Conservation (phyloP, 768 basidiomycete genomes). For the Gelatoporia subvermispora region DNA sequence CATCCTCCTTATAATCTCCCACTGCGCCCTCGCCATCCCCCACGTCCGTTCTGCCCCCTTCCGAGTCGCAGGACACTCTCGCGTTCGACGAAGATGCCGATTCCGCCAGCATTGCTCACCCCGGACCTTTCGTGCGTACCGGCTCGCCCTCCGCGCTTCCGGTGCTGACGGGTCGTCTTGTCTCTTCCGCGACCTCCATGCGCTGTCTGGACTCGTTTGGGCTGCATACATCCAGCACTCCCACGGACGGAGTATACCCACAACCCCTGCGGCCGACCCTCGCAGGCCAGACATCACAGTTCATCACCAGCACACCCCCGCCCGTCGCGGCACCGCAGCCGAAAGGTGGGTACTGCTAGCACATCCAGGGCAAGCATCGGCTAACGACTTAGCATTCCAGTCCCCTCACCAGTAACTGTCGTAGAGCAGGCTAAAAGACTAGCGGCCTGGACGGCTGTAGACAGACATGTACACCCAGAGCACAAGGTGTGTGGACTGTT, state of each 20-base stretch:
- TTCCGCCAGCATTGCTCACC: conserved; percentile 20
- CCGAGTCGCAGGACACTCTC: background rate
- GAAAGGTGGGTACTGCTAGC: conserved; percentile 7
- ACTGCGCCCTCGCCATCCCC: background rate
- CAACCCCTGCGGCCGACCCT: conserved; percentile 15
- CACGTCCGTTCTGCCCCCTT: background rate
- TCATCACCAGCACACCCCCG: conserved; percentile 4
- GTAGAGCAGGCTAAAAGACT: conserved; percentile 85
- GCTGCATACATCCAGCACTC: conserved; percentile 11
- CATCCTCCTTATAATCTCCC: background rate
- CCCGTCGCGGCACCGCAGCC: background rate
- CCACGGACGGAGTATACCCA: conserved; percentile 16
- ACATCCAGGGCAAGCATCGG: background rate
- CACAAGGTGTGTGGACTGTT: conserved; percentile 61
- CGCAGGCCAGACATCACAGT: conserved; percentile 5
- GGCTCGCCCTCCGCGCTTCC: too few species aligned
- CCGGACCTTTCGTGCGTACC: conserved; percentile 22
- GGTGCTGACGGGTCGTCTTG: background rate
- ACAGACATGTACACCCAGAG: conserved; percentile 75
- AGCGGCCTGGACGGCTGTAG: conserved; percentile 93
- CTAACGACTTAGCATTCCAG: background rate
- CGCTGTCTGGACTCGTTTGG: background rate
- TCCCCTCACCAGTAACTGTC: conserved; percentile 29
- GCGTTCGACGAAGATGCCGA: conserved; percentile 16
- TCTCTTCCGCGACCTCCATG: conserved; percentile 3